Conservation (phyloP, 2,329 filamentous ascomycete species). For the Lecanicillium sp. region DNA sequence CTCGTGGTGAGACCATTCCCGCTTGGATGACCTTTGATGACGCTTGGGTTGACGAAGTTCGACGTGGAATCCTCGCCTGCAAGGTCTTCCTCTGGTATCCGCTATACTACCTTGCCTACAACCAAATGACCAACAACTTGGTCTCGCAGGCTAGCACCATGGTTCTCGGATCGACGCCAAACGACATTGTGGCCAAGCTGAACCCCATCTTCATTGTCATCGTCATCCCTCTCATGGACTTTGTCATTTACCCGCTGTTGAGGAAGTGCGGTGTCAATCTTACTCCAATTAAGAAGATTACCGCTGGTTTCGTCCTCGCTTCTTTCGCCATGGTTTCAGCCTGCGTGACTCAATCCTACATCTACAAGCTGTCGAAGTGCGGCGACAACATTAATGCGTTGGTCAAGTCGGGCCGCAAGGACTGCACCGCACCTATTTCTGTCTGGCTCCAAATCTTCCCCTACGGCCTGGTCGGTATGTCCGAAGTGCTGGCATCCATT, state of each 20-base stretch:
- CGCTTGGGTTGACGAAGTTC: conserved; percentile 68
- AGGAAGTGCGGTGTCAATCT: conserved; percentile 15
- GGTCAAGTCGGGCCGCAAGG: conserved; percentile 12
- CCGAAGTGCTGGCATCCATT: conserved; percentile 42
- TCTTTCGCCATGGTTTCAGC: conserved; percentile 16
- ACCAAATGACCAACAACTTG: conserved; percentile 25
- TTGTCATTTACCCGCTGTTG: conserved; percentile 14
- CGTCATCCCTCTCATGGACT: conserved; percentile 19
- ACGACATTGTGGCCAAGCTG: conserved; percentile 20
- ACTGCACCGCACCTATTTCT: conserved; percentile 38
- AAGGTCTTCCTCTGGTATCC: conserved; percentile 64
- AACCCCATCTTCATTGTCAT: conserved; percentile 19
- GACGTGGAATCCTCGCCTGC: conserved; percentile 61
- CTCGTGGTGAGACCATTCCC: conserved; percentile 47
- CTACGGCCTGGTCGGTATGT: conserved; percentile 39
- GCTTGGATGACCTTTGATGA: conserved; percentile 74
- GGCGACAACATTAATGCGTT: conserved; percentile 32
- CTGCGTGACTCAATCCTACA: conserved; percentile 14
- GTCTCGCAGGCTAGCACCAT: conserved; percentile 20
- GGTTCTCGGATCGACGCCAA: conserved; percentile 16
- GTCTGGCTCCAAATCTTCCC: conserved; percentile 52
- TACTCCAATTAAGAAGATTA: conserved; percentile 14
- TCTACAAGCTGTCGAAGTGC: conserved; percentile 44
- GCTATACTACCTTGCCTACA: conserved; percentile 40
- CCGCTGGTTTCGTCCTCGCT: conserved; percentile 15